Percentiles rank a stretch among this genome's conserved stretches.
These are phyloP conservation scores for Raphanus hybrid DNA, from an alignment of 441 rosid genomes.

Conservation along the genomic window DNA sequence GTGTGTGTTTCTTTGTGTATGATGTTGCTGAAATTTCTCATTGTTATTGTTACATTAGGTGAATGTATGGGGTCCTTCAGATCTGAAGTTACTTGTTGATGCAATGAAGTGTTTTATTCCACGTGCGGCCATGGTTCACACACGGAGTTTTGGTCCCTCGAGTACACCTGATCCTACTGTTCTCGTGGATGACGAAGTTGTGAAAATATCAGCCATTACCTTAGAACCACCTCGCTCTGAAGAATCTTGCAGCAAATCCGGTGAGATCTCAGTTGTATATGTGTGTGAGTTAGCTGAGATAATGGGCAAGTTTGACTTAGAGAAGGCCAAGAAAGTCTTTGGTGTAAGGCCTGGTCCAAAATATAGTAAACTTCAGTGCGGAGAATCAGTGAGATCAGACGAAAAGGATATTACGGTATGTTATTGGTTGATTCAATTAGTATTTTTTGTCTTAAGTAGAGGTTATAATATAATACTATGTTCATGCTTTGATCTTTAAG, in stretches of 20 bases:
- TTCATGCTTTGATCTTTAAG: slow-evolving; percentile 21
- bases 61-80: slow-evolving; percentile 95
- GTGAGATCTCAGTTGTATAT: slow-evolving; percentile 84
- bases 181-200: slow-evolving; percentile 77
- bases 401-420: slow-evolving; percentile 62
- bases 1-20: slow-evolving; percentile 9
- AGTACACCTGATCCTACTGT: slow-evolving; percentile 57
- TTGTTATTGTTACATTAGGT: slow-evolving; percentile 56
- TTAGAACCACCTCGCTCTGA: slow-evolving; percentile 50
- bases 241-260: slow-evolving; percentile 55
- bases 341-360: slow-evolving; percentile 88
- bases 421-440: background rate
- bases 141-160: slow-evolving; percentile 72
- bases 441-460: background rate
- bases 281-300: slow-evolving; percentile 87
- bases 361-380: slow-evolving; percentile 74
- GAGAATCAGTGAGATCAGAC: slow-evolving; percentile 87
- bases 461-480: background rate
- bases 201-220: slow-evolving; percentile 89
- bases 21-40: background rate
- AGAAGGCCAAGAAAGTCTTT: slow-evolving; percentile 67
- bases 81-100: slow-evolving; percentile 79
- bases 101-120: slow-evolving; percentile 96
- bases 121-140: slow-evolving; percentile 95
- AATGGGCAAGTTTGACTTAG: slow-evolving; percentile 79